phyloP scores from a whole-genome alignment of 164 flowering plant genomes.

The Dillenia suffruticosa region DNA sequence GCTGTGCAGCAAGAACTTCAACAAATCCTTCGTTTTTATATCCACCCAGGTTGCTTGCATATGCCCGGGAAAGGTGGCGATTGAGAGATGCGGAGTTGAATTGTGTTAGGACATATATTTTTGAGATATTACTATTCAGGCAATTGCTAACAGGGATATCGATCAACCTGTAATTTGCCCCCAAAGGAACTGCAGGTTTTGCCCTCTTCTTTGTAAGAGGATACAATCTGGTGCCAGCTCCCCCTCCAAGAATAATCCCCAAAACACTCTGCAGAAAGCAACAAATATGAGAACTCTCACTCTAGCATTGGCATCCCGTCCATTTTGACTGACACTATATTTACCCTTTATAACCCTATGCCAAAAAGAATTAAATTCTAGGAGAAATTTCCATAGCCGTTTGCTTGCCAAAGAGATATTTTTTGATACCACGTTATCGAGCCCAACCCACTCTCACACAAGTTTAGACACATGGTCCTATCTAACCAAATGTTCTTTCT shows the following conservation, averaged over 20 bases:
- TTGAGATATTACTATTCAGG: conserved; percentile 79
- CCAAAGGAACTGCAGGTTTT: conserved; percentile 89
- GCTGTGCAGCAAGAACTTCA: conserved; percentile 96
- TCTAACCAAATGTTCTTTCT: too few relatives aligned
- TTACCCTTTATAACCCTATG: too few relatives aligned
- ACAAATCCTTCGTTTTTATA: conserved; percentile 91
- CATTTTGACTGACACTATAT: too few relatives aligned
- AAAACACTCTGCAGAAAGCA: conserved; percentile 61
- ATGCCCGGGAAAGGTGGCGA: conserved; percentile 80
- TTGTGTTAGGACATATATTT: conserved; percentile 87
- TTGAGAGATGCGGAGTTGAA: conserved; percentile 94
- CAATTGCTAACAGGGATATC: conserved; percentile 93
- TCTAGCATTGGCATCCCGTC: too few relatives aligned
- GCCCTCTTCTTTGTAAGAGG: conserved; percentile 93
- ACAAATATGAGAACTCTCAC: neutral
- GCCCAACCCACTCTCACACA: too few relatives aligned
- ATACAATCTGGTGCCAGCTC: conserved; percentile 83
- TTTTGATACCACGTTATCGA: too few relatives aligned
- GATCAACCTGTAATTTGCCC: conserved; percentile 84
- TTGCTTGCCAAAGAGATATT: too few relatives aligned
- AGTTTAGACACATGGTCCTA: too few relatives aligned
- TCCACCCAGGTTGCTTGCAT: conserved; percentile 80
- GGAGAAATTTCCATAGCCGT: too few relatives aligned
- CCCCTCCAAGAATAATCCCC: conserved; percentile 90
- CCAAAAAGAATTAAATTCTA: too few relatives aligned